Conservation (phyloP, 2,329 filamentous ascomycete genomes). For the Colletotrichum zoysiae region DNA sequence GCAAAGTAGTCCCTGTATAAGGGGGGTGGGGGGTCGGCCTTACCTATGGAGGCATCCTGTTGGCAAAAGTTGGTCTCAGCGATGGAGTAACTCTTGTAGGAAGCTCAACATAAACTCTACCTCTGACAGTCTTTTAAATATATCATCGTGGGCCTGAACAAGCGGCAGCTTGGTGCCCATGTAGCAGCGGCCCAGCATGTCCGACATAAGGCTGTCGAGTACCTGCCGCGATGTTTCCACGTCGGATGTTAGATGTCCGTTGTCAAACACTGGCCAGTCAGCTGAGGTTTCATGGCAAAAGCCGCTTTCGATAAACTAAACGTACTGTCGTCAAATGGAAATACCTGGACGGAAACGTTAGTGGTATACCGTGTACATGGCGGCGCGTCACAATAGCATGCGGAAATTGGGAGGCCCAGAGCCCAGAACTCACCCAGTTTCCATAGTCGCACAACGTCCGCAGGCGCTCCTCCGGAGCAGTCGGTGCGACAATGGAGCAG, state of each 20-base stretch:
- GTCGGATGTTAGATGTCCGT: not conserved
- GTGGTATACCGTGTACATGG: not conserved
- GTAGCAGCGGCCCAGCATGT: not conserved
- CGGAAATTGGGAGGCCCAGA: too few relatives aligned
- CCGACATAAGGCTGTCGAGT: not conserved
- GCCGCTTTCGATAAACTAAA: not conserved
- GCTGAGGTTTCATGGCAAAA: not conserved
- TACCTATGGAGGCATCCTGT: not conserved
- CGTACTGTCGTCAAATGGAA: not conserved
- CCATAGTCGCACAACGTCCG: not conserved
- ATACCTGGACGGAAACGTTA: not conserved
- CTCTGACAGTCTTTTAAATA: not conserved
- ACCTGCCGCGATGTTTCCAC: not conserved
- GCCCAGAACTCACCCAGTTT: not conserved
- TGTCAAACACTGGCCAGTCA: not conserved
- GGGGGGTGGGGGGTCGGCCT: not conserved
- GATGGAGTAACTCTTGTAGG: not conserved
- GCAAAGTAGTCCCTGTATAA: not conserved
- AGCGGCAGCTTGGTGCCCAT: not conserved
- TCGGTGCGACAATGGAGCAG: not conserved
- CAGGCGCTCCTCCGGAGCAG: not conserved
- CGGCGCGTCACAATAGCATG: not conserved
- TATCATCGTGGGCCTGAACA: not conserved
- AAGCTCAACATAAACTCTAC: not conserved
- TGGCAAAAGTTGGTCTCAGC: not conserved